Conservation (phyloP, 2,329 filamentous ascomycete genomes). For the Calycina herbarum region DNA sequence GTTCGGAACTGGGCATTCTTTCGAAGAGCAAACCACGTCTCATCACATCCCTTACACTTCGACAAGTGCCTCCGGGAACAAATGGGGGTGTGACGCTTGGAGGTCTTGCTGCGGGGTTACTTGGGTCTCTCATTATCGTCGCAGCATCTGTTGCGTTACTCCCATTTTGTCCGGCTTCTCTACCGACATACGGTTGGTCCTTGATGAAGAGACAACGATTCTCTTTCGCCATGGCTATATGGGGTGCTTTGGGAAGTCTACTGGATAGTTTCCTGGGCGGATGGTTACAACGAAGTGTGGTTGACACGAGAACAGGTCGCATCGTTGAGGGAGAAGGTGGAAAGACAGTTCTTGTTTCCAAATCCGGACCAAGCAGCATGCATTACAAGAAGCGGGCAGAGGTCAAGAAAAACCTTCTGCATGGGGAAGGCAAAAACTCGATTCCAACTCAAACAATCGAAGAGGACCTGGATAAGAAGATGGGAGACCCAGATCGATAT, state of each 20-base stretch:
- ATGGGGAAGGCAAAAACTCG: slow-evolving; percentile 47
- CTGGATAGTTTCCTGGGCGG: slow-evolving; percentile 88
- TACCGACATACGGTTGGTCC: slow-evolving; percentile 47
- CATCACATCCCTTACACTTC: slow-evolving; percentile 76
- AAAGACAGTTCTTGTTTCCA: slow-evolving; percentile 52
- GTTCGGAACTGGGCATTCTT: slow-evolving; percentile 91
- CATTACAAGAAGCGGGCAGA: slow-evolving; percentile 40
- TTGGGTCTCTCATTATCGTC: slow-evolving; percentile 70
- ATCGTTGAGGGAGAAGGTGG: slow-evolving; percentile 86
- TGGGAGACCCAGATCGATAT: slow-evolving; percentile 48
- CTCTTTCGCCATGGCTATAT: slow-evolving; percentile 59
- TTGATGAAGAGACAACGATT: slow-evolving; percentile 52
- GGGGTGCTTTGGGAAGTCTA: slow-evolving; percentile 77
- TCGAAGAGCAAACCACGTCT: slow-evolving; percentile 74
- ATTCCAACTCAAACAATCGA: slow-evolving; percentile 41
- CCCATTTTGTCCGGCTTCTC: slow-evolving; percentile 58
- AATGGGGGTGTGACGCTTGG: slow-evolving; percentile 85
- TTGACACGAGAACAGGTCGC: slow-evolving; percentile 79
- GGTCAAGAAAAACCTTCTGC: slow-evolving; percentile 44
- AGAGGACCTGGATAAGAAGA: slow-evolving; percentile 40
- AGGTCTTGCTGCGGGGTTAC: slow-evolving; percentile 71
- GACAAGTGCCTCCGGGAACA: slow-evolving; percentile 82
- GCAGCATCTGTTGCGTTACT: slow-evolving; percentile 64
- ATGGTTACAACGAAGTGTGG: slow-evolving; percentile 80
- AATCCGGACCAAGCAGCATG: slow-evolving; percentile 33